Evolutionary conservation across 192 early-diverging fungal species (phyloP).

Genomic region (Kickxella alabastrina): DNA sequence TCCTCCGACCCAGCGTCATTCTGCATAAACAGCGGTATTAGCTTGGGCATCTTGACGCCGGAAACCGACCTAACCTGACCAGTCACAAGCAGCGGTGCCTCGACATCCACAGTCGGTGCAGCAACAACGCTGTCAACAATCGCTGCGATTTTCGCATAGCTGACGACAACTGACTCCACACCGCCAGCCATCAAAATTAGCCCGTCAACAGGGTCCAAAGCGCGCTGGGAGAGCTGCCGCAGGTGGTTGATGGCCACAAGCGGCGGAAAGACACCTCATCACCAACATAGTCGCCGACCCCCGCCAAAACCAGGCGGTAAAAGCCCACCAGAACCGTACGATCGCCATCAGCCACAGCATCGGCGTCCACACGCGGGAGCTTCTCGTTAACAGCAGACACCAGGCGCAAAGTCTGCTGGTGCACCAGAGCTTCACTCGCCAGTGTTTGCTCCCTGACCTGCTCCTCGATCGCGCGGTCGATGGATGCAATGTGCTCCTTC

Average conservation of each 20-base stretch:
- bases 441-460: neutral
- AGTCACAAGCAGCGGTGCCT: neutral
- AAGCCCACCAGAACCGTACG: constrained; percentile 5
- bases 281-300: neutral
- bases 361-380: neutral
- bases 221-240: neutral
- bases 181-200: no score
- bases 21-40: constrained; percentile 1
- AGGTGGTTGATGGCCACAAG: neutral
- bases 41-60: constrained; percentile 22
- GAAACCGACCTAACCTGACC: neutral
- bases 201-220: neutral
- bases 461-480: no score
- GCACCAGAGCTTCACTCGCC: constrained; percentile 6
- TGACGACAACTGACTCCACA: neutral
- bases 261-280: neutral
- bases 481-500: neutral
- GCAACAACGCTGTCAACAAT: constrained; percentile 11
- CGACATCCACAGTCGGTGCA: neutral
- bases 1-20: neutral
- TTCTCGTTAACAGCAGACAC: constrained; percentile 15
- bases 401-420: constrained; percentile 29
- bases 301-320: constrained; percentile 15
- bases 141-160: constrained; percentile 8
- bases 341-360: neutral